Evolutionary conservation across 257 asterid genomes (phyloP).

Genomic region (Rhazya stricta): DNA sequence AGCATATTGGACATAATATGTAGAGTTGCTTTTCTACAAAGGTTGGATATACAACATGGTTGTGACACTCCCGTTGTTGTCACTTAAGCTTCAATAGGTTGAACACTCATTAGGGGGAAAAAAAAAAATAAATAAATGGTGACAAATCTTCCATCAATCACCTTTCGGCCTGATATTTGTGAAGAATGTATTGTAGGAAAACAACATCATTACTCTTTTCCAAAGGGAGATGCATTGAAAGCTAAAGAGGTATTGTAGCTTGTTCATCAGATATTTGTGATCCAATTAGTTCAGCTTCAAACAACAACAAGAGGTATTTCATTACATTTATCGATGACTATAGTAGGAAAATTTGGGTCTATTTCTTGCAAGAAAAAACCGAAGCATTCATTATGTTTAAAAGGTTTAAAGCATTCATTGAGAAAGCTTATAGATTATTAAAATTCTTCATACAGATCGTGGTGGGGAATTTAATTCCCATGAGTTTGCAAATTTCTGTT

Average conservation of each 20-base stretch:
- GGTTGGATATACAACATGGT: background rate
- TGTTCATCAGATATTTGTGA: background rate
- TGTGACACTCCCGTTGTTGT: background rate
- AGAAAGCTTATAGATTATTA: too few relatives aligned
- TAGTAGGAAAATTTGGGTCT: background rate
- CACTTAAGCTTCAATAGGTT: background rate
- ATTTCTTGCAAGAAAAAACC: background rate
- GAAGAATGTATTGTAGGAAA: background rate
- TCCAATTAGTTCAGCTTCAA: background rate
- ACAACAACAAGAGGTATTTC: too few relatives aligned
- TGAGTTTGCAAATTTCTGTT: background rate
- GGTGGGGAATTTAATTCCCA: background rate
- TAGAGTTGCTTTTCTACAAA: too few relatives aligned
- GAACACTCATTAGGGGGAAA: background rate
- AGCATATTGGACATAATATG: too few relatives aligned
- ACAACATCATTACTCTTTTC: background rate
- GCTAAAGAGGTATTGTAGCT: background rate
- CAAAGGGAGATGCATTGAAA: background rate
- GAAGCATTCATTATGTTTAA: background rate
- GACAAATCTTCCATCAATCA: background rate
- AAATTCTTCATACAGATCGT: too few relatives aligned
- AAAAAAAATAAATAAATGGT: background rate
- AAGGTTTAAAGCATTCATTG: background rate
- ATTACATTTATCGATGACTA: background rate
- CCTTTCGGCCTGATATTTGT: background rate